These are phyloP conservation scores for Oryza meridionalis DNA, from an alignment of 176 grass and related monocot genomes.

Conservation along the genomic window DNA sequence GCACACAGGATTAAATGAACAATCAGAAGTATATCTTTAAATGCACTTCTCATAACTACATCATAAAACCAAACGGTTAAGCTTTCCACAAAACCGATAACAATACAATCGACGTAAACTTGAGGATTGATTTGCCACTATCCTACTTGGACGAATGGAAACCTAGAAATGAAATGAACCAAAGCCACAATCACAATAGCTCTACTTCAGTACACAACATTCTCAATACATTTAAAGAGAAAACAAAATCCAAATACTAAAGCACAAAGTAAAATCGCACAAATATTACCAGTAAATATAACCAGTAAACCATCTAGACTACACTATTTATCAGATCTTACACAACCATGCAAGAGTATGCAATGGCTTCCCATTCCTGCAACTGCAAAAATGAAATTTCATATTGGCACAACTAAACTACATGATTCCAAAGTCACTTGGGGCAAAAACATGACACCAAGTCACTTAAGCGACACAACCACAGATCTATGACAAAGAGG, in stretches of 20 bases:
- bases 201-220: not conserved
- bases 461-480: not conserved
- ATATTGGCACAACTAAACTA: not conserved
- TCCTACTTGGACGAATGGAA: not conserved
- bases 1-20: not conserved
- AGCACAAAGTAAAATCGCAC: not conserved
- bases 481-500: no score
- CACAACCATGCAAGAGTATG: not conserved
- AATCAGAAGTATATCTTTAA: not conserved
- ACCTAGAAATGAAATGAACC: not conserved
- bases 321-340: not conserved
- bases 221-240: not conserved
- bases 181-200: not conserved
- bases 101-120: not conserved
- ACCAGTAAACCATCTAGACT: not conserved
- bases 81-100: not conserved
- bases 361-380: not conserved
- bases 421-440: not conserved
- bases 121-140: not conserved
- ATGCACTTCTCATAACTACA: not conserved
- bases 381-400: not conserved
- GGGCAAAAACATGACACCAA: no score
- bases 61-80: not conserved
- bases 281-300: not conserved
- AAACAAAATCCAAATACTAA: not conserved